Percentiles rank a stretch among this genome's conserved stretches.
These are phyloP conservation scores for Beauveria sp. DNA, from an alignment of 2,329 filamentous ascomycete genomes.

Conservation along the genomic window DNA sequence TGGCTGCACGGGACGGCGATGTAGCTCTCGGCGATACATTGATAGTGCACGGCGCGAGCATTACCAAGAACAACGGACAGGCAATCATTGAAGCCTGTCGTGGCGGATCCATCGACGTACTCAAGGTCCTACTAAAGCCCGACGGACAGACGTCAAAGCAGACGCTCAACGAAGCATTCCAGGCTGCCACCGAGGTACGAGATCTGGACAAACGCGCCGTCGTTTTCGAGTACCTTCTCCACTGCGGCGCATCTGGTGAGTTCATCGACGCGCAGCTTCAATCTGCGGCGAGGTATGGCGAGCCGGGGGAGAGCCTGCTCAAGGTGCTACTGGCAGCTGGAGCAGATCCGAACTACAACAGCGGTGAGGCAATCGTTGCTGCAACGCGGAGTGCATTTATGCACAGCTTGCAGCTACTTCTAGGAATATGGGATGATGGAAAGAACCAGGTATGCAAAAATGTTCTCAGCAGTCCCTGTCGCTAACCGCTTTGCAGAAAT, in stretches of 20 bases:
- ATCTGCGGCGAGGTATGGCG: constrained; percentile 43
- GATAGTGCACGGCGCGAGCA: constrained; percentile 43
- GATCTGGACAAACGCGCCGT: constrained; percentile 41
- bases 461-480: neutral
- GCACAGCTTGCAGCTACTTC: constrained; percentile 41
- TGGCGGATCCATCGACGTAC: constrained; percentile 40
- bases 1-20: constrained; percentile 46
- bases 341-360: constrained; percentile 47
- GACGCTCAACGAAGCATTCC: constrained; percentile 45
- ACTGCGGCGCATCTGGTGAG: constrained; percentile 42
- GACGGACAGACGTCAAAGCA: constrained; percentile 30
- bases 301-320: constrained; percentile 40
- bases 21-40: constrained; percentile 42
- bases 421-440: constrained; percentile 37
- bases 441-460: constrained; percentile 31
- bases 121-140: constrained; percentile 41
- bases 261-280: constrained; percentile 45
- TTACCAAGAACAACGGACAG: constrained; percentile 43
- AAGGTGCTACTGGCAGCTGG: constrained; percentile 43
- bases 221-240: constrained; percentile 44
- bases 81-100: constrained; percentile 48
- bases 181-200: constrained; percentile 45
- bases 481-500: constrained; percentile 27
- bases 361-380: constrained; percentile 48
- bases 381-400: constrained; percentile 45